Conservation (phyloP, 768 basidiomycete genomes). For the Mycena kentingensis region DNA sequence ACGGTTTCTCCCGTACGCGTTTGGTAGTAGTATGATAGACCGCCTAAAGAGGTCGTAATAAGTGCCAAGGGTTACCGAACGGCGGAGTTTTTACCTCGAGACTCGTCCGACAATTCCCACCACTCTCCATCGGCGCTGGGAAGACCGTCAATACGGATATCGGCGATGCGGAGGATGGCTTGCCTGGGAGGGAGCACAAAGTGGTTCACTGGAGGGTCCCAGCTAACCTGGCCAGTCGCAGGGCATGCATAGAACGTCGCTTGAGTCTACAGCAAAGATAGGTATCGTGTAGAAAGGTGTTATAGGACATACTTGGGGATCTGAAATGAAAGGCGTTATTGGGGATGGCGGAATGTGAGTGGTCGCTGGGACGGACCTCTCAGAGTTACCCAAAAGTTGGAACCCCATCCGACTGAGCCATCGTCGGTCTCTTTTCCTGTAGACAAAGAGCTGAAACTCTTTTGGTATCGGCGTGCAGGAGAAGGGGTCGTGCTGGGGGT, state of each 20-base stretch:
- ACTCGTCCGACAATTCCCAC: constrained; percentile 92
- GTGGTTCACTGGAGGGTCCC: constrained; percentile 88
- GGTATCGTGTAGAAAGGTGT: constrained; percentile 10
- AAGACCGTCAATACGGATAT: constrained; percentile 80
- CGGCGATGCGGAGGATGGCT: background rate
- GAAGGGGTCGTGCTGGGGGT: constrained; percentile 15
- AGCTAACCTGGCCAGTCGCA: constrained; percentile 87
- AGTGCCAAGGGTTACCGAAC: background rate
- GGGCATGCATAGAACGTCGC: constrained; percentile 91
- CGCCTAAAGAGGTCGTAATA: constrained; percentile 26
- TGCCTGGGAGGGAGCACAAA: constrained; percentile 83
- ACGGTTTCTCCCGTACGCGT: constrained; percentile 89
- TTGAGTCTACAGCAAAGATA: constrained; percentile 43
- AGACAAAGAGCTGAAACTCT: constrained; percentile 22
- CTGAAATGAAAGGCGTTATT: no score
- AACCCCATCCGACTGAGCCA: constrained; percentile 75
- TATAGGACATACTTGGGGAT: constrained; percentile 72
- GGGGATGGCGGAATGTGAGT: no score
- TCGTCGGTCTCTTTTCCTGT: constrained; percentile 39
- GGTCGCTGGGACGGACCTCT: no score
- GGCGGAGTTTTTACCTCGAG: constrained; percentile 49
- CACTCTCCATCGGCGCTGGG: constrained; percentile 85
- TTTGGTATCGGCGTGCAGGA: constrained; percentile 28
- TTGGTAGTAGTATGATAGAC: constrained; percentile 91
- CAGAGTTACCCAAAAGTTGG: constrained; percentile 93